Evolutionary conservation across 2,329 filamentous ascomycete species (phyloP).

Genomic region (Nannizziopsis barbatae): DNA sequence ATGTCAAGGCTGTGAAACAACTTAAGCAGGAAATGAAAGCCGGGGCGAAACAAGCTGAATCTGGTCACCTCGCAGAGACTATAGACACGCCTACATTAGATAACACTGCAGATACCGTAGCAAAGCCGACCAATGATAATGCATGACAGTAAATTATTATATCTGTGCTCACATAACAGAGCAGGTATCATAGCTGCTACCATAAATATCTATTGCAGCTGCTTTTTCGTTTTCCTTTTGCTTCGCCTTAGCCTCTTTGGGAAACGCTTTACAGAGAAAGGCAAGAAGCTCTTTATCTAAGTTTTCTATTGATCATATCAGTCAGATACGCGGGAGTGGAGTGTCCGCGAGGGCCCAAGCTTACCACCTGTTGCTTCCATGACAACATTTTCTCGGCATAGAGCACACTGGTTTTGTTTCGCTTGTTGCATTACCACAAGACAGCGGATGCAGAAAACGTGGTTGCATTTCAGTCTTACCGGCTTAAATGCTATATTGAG

Average conservation of each 20-base stretch:
- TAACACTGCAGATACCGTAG: too few species aligned
- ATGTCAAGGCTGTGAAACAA: constrained; percentile 72
- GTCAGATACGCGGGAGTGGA: not conserved
- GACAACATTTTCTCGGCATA: constrained; percentile 63
- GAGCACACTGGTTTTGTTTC: constrained; percentile 57
- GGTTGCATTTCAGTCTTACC: constrained; percentile 61
- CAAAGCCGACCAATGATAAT: too few species aligned
- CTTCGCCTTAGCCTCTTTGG: constrained; percentile 56
- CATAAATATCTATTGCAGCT: constrained; percentile 61
- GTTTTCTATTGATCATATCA: constrained; percentile 41
- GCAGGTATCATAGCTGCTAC: constrained; percentile 46
- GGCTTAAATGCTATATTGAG: constrained; percentile 70
- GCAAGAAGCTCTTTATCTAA: constrained; percentile 57
- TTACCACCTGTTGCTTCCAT: constrained; percentile 56
- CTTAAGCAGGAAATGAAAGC: constrained; percentile 71
- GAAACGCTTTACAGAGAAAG: constrained; percentile 66
- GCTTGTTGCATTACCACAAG: constrained; percentile 67
- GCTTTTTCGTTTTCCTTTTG: constrained; percentile 62
- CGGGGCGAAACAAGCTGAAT: constrained; percentile 40
- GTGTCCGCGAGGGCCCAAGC: constrained; percentile 16
- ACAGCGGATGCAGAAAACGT: constrained; percentile 76
- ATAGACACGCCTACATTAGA: too few species aligned
- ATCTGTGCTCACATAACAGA: constrained; percentile 14
- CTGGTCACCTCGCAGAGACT: too few species aligned
- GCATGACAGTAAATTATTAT: not conserved